Percentiles rank a stretch among this genome's conserved stretches.
Evolutionary conservation across 2,329 filamentous ascomycete species (phyloP).

Genomic region (Proliferodiscus dingleyae): DNA sequence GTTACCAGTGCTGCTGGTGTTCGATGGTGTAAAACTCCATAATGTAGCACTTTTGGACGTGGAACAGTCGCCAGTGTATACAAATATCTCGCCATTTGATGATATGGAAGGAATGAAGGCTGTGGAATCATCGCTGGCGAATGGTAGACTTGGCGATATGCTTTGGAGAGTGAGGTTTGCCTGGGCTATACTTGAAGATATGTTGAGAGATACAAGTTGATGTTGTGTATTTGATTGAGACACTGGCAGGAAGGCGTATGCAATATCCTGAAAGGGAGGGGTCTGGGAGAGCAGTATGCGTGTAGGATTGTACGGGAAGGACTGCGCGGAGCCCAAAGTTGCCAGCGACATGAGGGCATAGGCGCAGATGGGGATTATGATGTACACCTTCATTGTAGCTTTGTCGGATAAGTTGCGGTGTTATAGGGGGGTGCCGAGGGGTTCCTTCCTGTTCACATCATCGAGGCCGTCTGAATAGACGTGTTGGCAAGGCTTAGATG

Average conservation of each 20-base stretch:
- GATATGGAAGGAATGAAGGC: slow-evolving; percentile 67
- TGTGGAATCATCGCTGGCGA: slow-evolving; percentile 48
- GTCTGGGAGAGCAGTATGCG: slow-evolving; percentile 56
- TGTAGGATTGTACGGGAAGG: slow-evolving; percentile 73
- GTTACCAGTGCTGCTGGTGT: slow-evolving; percentile 38
- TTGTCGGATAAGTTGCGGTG: slow-evolving; percentile 14
- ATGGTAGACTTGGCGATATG: slow-evolving; percentile 56
- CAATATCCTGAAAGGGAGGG: slow-evolving; percentile 45
- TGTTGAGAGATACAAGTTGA: slow-evolving; percentile 60
- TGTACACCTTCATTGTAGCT: slow-evolving; percentile 21
- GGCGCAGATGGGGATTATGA: slow-evolving; percentile 18
- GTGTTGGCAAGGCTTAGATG: neutral
- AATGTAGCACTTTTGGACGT: slow-evolving; percentile 48
- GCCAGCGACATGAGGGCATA: slow-evolving; percentile 12
- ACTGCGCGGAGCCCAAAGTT: slow-evolving; percentile 31
- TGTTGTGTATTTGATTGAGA: slow-evolving; percentile 24
- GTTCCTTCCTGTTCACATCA: slow-evolving; percentile 18
- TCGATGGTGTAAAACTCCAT: slow-evolving; percentile 61
- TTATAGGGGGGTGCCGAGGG: slow-evolving; percentile 11
- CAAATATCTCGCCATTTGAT: slow-evolving; percentile 62
- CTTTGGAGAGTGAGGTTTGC: slow-evolving; percentile 42
- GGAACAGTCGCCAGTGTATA: slow-evolving; percentile 71
- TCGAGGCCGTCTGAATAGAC: slow-evolving; percentile 7
- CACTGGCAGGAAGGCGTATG: slow-evolving; percentile 62
- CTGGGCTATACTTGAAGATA: slow-evolving; percentile 52